Conservation (phyloP, 139 green algal genomes). For the Micractinium conductrix region DNA sequence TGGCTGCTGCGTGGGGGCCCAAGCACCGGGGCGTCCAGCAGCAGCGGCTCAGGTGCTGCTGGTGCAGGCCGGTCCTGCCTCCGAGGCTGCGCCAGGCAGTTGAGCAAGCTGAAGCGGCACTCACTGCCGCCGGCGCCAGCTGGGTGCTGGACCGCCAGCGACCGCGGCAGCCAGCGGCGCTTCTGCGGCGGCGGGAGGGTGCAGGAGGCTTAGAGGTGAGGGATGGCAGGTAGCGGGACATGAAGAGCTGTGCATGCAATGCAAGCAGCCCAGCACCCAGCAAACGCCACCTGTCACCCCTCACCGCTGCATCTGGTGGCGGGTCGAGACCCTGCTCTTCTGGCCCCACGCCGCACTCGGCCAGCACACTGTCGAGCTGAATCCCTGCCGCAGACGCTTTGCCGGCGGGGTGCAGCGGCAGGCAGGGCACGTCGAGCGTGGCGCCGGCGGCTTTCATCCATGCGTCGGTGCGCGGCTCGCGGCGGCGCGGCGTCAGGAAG, state of each 20-base stretch:
- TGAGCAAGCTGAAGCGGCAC: neutral
- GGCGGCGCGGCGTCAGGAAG: neutral
- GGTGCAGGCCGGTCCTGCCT: neutral
- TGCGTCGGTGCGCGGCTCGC: neutral
- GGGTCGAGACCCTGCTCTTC: too few relatives aligned
- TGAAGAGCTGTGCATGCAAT: too few relatives aligned
- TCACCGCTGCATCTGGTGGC: too few relatives aligned
- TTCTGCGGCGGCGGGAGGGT: neutral
- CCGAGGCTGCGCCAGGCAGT: neutral
- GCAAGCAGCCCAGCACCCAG: too few relatives aligned
- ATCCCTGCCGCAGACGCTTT: too few relatives aligned
- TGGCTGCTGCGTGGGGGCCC: neutral
- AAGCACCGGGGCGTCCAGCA: constrained; percentile 12
- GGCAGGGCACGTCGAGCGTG: neutral
- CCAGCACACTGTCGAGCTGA: too few relatives aligned
- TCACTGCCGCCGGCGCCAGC: neutral
- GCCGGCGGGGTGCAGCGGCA: too few relatives aligned
- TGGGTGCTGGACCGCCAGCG: neutral
- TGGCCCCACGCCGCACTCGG: too few relatives aligned
- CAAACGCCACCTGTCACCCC: too few relatives aligned
- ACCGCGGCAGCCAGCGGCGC: neutral
- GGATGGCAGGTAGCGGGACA: too few relatives aligned
- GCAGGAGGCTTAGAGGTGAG: too few relatives aligned
- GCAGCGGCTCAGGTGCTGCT: too few relatives aligned
- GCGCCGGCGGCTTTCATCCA: neutral